Evolutionary conservation across 306 rosid species (phyloP).

Genomic region (Vigna angularis): DNA sequence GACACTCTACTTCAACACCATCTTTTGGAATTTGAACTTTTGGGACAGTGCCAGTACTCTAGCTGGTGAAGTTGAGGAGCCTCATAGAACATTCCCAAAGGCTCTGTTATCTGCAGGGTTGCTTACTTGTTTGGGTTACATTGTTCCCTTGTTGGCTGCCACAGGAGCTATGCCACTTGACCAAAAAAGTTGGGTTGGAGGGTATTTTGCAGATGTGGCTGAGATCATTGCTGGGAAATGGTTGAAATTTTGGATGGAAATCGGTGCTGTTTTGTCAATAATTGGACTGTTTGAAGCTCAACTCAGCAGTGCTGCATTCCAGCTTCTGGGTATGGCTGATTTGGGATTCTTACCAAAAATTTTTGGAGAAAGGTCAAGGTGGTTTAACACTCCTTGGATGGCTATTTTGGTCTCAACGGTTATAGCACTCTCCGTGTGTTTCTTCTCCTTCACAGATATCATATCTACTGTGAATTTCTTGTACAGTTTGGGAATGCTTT

Average conservation of each 20-base stretch:
- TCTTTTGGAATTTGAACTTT: slow-evolving; percentile 75
- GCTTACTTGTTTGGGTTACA: slow-evolving; percentile 57
- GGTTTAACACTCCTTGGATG: slow-evolving; percentile 88
- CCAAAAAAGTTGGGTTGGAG: slow-evolving; percentile 54
- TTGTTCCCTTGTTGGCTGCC: slow-evolving; percentile 61
- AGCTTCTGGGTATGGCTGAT: slow-evolving; percentile 80
- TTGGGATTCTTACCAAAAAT: slow-evolving; percentile 65
- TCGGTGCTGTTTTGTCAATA: slow-evolving; percentile 71
- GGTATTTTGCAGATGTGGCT: slow-evolving; percentile 66
- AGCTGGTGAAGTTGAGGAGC: slow-evolving; percentile 64
- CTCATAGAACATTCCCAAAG: slow-evolving; percentile 63
- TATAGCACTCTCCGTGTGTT: slow-evolving; percentile 53
- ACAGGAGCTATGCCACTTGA: slow-evolving; percentile 56
- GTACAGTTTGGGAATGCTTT: slow-evolving; percentile 89
- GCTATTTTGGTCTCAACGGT: slow-evolving; percentile 72
- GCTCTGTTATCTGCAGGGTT: slow-evolving; percentile 60
- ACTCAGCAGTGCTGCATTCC: slow-evolving; percentile 77
- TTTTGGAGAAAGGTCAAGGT: slow-evolving; percentile 62
- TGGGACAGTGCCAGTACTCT: slow-evolving; percentile 82
- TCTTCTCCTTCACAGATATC: slow-evolving; percentile 58
- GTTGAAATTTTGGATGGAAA: slow-evolving; percentile 78
- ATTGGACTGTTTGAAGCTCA: slow-evolving; percentile 81
- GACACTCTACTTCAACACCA: slow-evolving; percentile 60
- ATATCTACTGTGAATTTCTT: slow-evolving; percentile 79
- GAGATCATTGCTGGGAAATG: slow-evolving; percentile 70